Evolutionary conservation across 192 early-diverging fungal species (phyloP).

Genomic region (Entomortierella lignicola): DNA sequence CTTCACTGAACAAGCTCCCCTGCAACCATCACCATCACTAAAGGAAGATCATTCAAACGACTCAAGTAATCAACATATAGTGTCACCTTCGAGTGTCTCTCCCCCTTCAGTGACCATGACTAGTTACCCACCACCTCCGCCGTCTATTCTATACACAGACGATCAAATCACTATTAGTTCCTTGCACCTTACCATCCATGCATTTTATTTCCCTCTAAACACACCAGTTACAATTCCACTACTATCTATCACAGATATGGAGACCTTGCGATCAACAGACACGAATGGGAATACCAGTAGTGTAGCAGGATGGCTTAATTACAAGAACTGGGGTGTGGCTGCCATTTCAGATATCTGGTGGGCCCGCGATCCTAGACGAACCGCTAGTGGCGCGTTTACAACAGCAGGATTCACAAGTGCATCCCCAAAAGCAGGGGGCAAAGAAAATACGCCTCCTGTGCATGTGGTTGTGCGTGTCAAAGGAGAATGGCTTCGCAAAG

Average conservation of each 20-base stretch:
- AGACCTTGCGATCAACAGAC: constrained; percentile 7
- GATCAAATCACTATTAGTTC: constrained; percentile 51
- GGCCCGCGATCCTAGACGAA: constrained; percentile 28
- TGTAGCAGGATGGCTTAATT: constrained; percentile 42
- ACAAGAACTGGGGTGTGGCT: constrained; percentile 42
- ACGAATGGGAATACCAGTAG: not conserved
- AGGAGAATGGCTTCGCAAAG: constrained; percentile 49
- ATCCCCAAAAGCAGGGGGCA: constrained; percentile 3
- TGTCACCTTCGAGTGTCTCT: not conserved
- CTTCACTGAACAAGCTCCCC: not conserved
- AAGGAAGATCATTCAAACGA: not conserved
- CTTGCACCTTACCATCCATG: constrained; percentile 46
- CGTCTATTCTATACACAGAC: constrained; percentile 44
- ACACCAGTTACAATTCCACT: constrained; percentile 44
- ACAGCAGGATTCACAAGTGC: not conserved
- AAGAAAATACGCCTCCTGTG: constrained; percentile 17
- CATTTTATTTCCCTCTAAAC: constrained; percentile 51
- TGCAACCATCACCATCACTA: not conserved
- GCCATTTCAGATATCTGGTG: constrained; percentile 48
- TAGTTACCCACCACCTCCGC: constrained; percentile 41
- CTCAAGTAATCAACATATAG: not conserved
- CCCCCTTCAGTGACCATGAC: not conserved
- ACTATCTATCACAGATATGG: constrained; percentile 36
- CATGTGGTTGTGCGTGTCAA: constrained; percentile 48
- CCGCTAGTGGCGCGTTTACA: not conserved